Percentiles rank a stretch among this genome's conserved stretches.
Evolutionary conservation across 1,139 yeast species (phyloP).

Genomic region (Hemisphaericaspora xylanilytica): DNA sequence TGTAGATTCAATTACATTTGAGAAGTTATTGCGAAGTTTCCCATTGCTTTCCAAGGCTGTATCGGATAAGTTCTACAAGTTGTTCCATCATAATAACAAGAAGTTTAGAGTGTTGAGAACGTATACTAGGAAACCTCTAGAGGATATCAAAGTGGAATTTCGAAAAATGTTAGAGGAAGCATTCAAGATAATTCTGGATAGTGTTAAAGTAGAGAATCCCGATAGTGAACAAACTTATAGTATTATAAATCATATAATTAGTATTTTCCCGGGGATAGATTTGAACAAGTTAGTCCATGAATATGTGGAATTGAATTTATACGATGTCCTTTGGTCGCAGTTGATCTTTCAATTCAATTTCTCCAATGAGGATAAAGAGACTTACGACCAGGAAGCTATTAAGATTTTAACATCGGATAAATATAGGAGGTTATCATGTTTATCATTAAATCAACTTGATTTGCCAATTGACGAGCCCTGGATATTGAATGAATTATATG

Average conservation of each 20-base stretch:
- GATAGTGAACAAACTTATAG: slow-evolving; percentile 37
- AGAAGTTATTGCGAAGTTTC: slow-evolving; percentile 43
- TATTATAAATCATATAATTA: slow-evolving; percentile 30
- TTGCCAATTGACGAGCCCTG: slow-evolving; percentile 46
- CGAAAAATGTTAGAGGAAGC: slow-evolving; percentile 37
- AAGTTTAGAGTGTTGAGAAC: slow-evolving; percentile 33
- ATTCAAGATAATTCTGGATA: slow-evolving; percentile 39
- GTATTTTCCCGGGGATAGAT: slow-evolving; percentile 47
- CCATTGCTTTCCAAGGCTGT: slow-evolving; percentile 48
- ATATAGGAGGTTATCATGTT: slow-evolving; percentile 44
- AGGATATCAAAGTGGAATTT: slow-evolving; percentile 32
- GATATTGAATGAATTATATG: slow-evolving; percentile 44
- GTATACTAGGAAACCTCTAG: slow-evolving; percentile 27
- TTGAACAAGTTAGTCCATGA: slow-evolving; percentile 57
- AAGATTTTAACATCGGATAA: slow-evolving; percentile 28
- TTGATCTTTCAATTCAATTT: slow-evolving; percentile 36
- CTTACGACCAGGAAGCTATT: slow-evolving; percentile 29
- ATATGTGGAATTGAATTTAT: slow-evolving; percentile 67
- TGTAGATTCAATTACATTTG: slow-evolving; percentile 31
- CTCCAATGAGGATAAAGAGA: slow-evolving; percentile 31
- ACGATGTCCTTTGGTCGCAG: slow-evolving; percentile 63
- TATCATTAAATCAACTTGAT: slow-evolving; percentile 75
- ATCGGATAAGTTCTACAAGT: slow-evolving; percentile 43
- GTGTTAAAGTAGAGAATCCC: slow-evolving; percentile 35
- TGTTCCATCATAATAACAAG: slow-evolving; percentile 46